Conservation (phyloP, 306 rosid genomes). For the Nissolia schottii region DNA sequence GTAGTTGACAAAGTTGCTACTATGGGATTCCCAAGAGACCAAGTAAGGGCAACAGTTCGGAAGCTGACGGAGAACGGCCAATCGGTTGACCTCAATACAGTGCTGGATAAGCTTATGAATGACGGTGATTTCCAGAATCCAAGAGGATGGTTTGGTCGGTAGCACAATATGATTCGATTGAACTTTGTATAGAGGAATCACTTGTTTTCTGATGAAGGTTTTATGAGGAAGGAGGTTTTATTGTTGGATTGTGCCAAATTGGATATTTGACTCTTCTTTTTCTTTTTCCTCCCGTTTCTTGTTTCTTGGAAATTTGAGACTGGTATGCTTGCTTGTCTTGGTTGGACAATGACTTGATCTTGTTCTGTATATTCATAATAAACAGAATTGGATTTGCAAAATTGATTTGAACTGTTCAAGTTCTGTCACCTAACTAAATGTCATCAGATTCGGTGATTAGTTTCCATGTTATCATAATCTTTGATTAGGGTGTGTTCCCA, state of each 20-base stretch:
- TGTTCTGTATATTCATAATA: conserved; percentile 48
- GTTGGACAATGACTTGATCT: conserved; percentile 18
- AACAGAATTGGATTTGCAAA: conserved; percentile 30
- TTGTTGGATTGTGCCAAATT: conserved; percentile 25
- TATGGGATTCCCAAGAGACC: conserved; percentile 92
- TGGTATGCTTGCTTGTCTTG: conserved; percentile 27
- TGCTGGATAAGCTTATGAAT: conserved; percentile 82
- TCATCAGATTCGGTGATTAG: neutral
- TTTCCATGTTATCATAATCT: neutral
- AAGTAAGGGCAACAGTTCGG: conserved; percentile 73
- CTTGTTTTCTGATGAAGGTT: conserved; percentile 27
- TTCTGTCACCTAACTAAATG: neutral
- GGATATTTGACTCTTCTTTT: conserved; percentile 7
- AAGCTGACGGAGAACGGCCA: conserved; percentile 87
- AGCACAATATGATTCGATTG: conserved; percentile 19
- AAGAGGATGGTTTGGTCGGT: conserved; percentile 82
- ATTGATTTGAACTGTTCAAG: neutral
- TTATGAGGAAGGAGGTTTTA: conserved; percentile 8
- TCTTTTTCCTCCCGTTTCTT: neutral
- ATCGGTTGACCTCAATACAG: conserved; percentile 75
- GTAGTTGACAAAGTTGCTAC: conserved; percentile 69
- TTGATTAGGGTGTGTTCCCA: neutral
- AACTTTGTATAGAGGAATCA: conserved; percentile 44
- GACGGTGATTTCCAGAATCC: conserved; percentile 68
- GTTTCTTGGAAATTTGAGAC: conserved; percentile 24